Base-by-base conservation (phyloP, 768 basidiomycete genomes). In the Podaxis rugospora region DNA sequence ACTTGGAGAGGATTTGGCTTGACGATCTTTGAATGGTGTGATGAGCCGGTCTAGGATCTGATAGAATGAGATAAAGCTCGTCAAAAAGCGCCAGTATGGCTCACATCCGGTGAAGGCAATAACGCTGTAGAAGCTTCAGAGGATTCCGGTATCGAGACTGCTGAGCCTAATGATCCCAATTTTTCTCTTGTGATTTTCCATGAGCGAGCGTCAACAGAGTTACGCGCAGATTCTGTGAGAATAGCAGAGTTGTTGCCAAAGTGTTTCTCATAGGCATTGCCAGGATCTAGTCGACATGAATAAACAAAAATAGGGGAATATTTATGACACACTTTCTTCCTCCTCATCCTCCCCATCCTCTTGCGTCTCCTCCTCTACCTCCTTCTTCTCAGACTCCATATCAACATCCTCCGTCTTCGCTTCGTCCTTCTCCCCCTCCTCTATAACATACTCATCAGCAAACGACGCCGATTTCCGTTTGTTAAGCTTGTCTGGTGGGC, bases 251-350 rank as follows among this genome's bases (percentile, higher is more conserved):
- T 75, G 13, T 79, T 67, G 9, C 91, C 92, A 69, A 92, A 95
- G 68, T 95, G 93, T 9, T 70, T 73, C 66, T 93, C 90, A 67
- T 93, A 92, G 53, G 77, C 71, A 66, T 87, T 80, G 56, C 65
- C 64, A 11, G 67, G 42, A 18, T 55, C 65, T 32, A 51, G 14
- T 40, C 14, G 54, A 44, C 10, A 58, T 61, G 66, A 36, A 52
- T 28, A 59, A 21, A 21, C 18, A 54, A 3, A 47, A 23, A n/a
- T 32, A 37, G 36, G n/a, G 51, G 25, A 42, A 6, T 35, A 42
- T 13, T 39, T 35, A 18, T 11, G n/a, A 68, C 66, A 55, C 54
- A 73, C 75, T 77, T 65, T 70, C 67, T 23, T 27, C 63, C 62
- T 69, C 69, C 23, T 27, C 56, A 59, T 73, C 72, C 18, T 68